Conservation (phyloP, 352 stramenopile genomes). For the Nannochloropsis limnetica region DNA sequence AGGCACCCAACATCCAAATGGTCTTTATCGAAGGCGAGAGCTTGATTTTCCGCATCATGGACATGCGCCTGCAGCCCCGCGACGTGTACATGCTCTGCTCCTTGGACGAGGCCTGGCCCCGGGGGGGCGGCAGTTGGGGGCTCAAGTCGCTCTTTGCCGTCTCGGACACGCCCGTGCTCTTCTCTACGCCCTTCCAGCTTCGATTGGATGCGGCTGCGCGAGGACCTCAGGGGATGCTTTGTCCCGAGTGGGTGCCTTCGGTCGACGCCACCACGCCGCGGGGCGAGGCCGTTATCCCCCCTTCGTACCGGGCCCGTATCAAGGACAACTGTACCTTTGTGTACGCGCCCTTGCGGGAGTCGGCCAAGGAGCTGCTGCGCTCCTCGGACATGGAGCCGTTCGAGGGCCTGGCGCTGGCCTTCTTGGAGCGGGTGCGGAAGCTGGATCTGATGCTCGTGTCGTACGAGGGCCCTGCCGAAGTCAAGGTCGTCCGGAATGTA, state of each 20-base stretch:
- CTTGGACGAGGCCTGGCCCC: slow-evolving; percentile 21
- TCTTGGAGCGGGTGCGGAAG: slow-evolving; percentile 5
- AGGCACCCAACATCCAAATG: slow-evolving; percentile 16
- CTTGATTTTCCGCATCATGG: slow-evolving; percentile 8
- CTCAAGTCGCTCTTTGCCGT: slow-evolving; percentile 1
- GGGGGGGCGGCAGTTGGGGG: not conserved
- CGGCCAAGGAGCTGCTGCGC: slow-evolving; percentile 32
- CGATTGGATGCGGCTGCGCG: slow-evolving; percentile 12
- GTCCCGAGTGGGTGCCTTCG: not conserved
- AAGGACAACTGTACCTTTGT: slow-evolving; percentile 18
- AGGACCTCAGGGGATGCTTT: slow-evolving; percentile 3
- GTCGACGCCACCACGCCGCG: not conserved
- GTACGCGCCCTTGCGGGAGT: slow-evolving; percentile 24
- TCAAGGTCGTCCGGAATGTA: slow-evolving; percentile 6
- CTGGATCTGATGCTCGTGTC: slow-evolving; percentile 22
- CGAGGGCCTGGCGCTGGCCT: not conserved
- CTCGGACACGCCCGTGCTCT: not conserved
- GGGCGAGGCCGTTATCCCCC: slow-evolving; percentile 11
- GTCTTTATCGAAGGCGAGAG: slow-evolving; percentile 13
- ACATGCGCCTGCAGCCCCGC: slow-evolving; percentile 28
- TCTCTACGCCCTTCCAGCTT: slow-evolving; percentile 18
- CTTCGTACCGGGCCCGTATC: slow-evolving; percentile 18
- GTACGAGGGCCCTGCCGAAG: not conserved
- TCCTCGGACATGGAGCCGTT: slow-evolving; percentile 23
- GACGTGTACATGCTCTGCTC: slow-evolving; percentile 31